A percentile compares a stretch with the other conserved stretches of the same genome.
These are phyloP conservation scores for Cinnamomum micranthum DNA, from an alignment of 164 flowering plant species.

Conservation along the genomic window DNA sequence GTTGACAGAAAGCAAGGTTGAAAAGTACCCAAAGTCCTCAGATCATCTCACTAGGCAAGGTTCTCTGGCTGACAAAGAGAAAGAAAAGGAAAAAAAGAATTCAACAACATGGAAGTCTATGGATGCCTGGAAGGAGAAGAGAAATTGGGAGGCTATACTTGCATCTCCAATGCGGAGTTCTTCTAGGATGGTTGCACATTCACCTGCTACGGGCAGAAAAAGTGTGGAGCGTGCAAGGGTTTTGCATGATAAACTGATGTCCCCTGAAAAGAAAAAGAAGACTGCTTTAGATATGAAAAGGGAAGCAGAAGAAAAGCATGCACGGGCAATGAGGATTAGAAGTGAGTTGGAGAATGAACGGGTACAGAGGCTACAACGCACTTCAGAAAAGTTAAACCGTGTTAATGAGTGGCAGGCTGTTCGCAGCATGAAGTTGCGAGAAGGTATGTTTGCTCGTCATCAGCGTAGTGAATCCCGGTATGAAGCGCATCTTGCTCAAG, in stretches of 20 bases:
- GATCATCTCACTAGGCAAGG: slow-evolving; percentile 39
- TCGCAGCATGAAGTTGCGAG: slow-evolving; percentile 74
- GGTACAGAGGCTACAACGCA: slow-evolving; percentile 81
- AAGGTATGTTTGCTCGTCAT: slow-evolving; percentile 88
- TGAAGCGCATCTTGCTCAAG: slow-evolving; percentile 91
- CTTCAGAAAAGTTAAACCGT: slow-evolving; percentile 84
- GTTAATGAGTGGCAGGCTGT: slow-evolving; percentile 94
- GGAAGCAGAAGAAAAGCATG: slow-evolving; percentile 96
- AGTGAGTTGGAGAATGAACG: slow-evolving; percentile 83
- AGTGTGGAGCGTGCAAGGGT: slow-evolving; percentile 76
- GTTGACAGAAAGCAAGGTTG: slow-evolving; percentile 30
- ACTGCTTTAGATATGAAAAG: slow-evolving; percentile 73
- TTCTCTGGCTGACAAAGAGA: slow-evolving; percentile 41
- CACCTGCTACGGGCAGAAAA: slow-evolving; percentile 77
- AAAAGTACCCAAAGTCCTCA: slow-evolving; percentile 34
- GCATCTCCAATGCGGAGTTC: slow-evolving; percentile 62
- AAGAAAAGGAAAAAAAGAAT: slow-evolving; percentile 67
- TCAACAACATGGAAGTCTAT: slow-evolving; percentile 50
- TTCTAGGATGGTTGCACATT: slow-evolving; percentile 68
- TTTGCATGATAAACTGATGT: slow-evolving; percentile 88
- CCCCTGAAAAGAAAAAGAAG: slow-evolving; percentile 91
- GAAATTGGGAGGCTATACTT: slow-evolving; percentile 93
- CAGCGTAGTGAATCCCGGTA: slow-evolving; percentile 88
- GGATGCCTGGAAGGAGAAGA: slow-evolving; percentile 97
- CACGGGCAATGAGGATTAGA: slow-evolving; percentile 86